These are phyloP conservation scores for Rugonectria rugulosa DNA, from an alignment of 2,329 filamentous ascomycete genomes.

Conservation along the genomic window DNA sequence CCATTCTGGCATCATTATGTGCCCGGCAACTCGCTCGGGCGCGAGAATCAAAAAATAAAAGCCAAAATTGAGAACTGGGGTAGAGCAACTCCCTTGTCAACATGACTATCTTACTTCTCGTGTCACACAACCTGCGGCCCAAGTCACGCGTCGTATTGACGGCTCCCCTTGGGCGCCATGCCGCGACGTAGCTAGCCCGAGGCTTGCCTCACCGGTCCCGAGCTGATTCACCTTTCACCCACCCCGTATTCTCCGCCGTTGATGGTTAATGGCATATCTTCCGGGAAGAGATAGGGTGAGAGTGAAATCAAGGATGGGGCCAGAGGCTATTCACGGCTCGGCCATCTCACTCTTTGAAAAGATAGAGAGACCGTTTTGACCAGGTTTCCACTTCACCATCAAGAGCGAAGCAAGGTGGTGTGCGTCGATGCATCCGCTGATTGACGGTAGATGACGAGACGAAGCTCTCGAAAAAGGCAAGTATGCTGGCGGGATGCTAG, in stretches of 20 bases:
- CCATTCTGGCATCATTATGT: not conserved
- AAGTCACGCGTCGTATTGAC: conserved; percentile 20
- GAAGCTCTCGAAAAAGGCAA: not conserved
- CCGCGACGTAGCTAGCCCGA: conserved; percentile 2
- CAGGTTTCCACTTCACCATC: not conserved
- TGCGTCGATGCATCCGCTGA: not conserved
- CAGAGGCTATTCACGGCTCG: conserved; percentile 13
- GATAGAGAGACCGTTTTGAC: not conserved
- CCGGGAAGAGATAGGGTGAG: not conserved
- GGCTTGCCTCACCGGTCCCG: conserved; percentile 9
- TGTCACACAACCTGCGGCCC: conserved; percentile 27
- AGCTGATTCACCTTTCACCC: not conserved
- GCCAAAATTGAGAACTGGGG: too few relatives aligned
- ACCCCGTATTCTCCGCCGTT: not conserved
- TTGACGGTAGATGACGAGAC: not conserved
- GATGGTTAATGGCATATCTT: not conserved
- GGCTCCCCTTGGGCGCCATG: not conserved
- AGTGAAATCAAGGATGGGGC: not conserved
- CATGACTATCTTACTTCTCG: conserved; percentile 2
- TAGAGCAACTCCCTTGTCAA: too few relatives aligned
- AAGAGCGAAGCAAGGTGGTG: not conserved
- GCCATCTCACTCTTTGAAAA: not conserved
- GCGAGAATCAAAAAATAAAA: too few relatives aligned
- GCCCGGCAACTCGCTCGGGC: not conserved
- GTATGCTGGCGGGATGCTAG: not conserved